Base-by-base conservation (phyloP, 768 basidiomycete genomes). In the Kwoniella dejecticola region DNA sequence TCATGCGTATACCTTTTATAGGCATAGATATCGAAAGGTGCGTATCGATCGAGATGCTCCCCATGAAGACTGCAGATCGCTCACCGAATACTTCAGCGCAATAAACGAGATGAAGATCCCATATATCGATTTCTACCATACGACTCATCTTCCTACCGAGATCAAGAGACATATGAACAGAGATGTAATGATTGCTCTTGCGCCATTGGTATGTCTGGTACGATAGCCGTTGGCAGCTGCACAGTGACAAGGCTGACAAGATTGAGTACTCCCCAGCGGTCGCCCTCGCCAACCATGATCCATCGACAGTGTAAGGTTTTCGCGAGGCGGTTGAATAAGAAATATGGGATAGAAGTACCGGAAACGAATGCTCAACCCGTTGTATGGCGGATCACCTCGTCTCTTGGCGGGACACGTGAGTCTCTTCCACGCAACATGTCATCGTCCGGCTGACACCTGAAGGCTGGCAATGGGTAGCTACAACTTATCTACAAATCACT, bases 201-300 rank as follows among this genome's bases (percentile, higher is more conserved):
- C 87, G 46, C 90, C 90, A 48, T 80, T 81, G 69, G 91, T 91
- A n/a, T n/a, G n/a, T n/a, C n/a, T n/a, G n/a, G n/a, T n/a, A n/a
- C n/a, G n/a, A n/a, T n/a, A n/a, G n/a, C n/a, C n/a, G n/a, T n/a
- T n/a, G n/a, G n/a, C n/a, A n/a, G n/a, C n/a, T n/a, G n/a, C n/a
- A n/a, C n/a, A n/a, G n/a, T n/a, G n/a, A n/a, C n/a, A 31, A 7
- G 26, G 5, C 27, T 41, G 27, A 42, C 19, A 41, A 42, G 2
- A 46, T 45, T 1, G 8, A 1, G 15, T 36, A 7, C 15, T 7
- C 7, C 36, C 24, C 72, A 94, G 92, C 81, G 85, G 64, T 82
- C 89, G 24, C 91, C 92, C 6, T 82, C 77, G 23, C 52, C 60
- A 4, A 38, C 46, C 7, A 19, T 45, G 3, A 36, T 62, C 17